Evolutionary conservation across 306 rosid genomes (phyloP), one percentile per base, ranked within the genome.

Genomic region (Dalbergia cochinchinensis): DNA sequence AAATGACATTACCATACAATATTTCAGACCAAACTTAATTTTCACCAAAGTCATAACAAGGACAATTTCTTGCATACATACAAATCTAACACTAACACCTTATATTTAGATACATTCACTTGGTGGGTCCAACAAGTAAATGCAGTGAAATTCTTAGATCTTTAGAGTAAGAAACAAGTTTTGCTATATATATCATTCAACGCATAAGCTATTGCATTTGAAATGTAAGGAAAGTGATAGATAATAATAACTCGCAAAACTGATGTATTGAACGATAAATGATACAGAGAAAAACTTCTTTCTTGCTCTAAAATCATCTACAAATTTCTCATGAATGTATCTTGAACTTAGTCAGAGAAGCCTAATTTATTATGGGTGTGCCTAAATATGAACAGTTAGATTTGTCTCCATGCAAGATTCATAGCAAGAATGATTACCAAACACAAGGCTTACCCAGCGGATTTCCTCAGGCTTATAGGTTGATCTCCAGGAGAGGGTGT

Each of bases 391-490:
- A 54, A 54, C 6, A 0, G 50, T 11, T 47, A 10, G 53, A 47
- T 1, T 47, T 47, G 13, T 47, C 7, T 42, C 8, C 11, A 42
- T 42, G 48, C 48, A 47, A 47, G 15, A 47, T 3, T 47, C 14
- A 47, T 11, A 10, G 15, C 31, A 14, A 73, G 26, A 73, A 60
- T 16, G 18, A 68, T 61, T 10, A 85, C 76, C 81, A 83, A 90
- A n/a, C 86, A 87, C 90, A 89, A 54, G 39, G 37, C 84, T 83
- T 89, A 94, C 99, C 99, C 99, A 94, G 54, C 91, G 93, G 63
- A 90, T 94, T 84, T 91, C 89, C 84, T 94, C 97, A 2, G 98
- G 98, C 83, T 86, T 92, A 83, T 66, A 92, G 57, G 76, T 82
- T 50, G 91, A 83, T 83, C 98, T 91, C 98, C 97, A 92, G 62